Base-by-base conservation (phyloP, 495 filamentous ascomycete genomes). In the Aspergillus homomorphus region DNA sequence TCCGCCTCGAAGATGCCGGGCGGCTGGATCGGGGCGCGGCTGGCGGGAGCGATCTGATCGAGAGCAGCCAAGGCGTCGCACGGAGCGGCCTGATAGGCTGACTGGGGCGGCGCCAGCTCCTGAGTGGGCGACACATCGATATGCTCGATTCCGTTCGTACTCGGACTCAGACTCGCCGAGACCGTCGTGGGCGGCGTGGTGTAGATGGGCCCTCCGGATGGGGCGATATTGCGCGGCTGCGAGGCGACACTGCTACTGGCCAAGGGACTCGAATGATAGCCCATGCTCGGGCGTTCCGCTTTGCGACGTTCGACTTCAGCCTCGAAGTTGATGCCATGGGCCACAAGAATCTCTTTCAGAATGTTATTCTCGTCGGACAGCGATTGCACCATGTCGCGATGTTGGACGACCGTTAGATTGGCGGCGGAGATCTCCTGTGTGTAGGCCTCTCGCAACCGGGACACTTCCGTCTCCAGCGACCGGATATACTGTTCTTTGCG, bases 401-500 rank as follows among this genome's bases (percentile, higher is more conserved):
- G 74, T 57, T 79, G 72, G 20, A 73, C 69, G 8, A 75, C 49
- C 16, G 69, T 61, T n/a, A 65, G 57, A 54, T 74, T 76, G 45
- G 71, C 68, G 18, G 73, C 66, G 30, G 68, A 69, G 12, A 80
- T 74, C 28, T 77, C 73, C 16, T 68, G 69, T 19, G 68, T 73
- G 57, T 77, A 80, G 14, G 75, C 66, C 57, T 79, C 74, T 66
- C 83, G 80, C 58, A 86, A 74, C 52, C 90, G 88, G 20, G 90
- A 80, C 8, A 96, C 87, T 72, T 96, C 90, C 65, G 90, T 87
- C 69, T 98, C 93, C 56, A 98, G 82, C n/a, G 85, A 82, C 71
- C 91, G 91, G 80, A 96, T 93, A 68, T 98, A 97, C 64, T 89
- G 83, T 73, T 97, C 94, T 70, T 98, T 98, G 57, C 94, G 87